A percentile compares a stretch with the other conserved stretches of the same genome.
Evolutionary conservation across 305 asterid species (phyloP).

Genomic region (Fraxinus greggii): DNA sequence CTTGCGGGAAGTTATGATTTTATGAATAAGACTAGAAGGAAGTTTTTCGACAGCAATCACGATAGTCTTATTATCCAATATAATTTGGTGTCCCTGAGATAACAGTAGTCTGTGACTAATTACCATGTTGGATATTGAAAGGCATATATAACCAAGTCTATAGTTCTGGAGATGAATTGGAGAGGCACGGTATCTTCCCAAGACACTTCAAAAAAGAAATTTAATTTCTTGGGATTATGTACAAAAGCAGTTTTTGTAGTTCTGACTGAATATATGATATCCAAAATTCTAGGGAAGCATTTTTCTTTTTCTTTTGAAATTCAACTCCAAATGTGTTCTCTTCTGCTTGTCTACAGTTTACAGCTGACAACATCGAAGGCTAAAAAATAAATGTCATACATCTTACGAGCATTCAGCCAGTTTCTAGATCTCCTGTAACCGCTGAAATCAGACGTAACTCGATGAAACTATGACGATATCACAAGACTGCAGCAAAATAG

Average conservation of each 20-base stretch:
- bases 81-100: not conserved
- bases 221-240: no score
- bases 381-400: constrained; percentile 60
- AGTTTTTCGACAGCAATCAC: no score
- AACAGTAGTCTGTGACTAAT: no score
- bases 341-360: constrained; percentile 37
- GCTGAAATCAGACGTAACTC: constrained; percentile 74
- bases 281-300: no score
- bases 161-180: no score
- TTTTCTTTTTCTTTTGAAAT: no score
- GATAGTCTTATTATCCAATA: no score
- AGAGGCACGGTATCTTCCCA: not conserved
- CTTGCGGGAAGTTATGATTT: constrained; percentile 86
- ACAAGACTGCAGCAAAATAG: constrained; percentile 26
- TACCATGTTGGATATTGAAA: no score
- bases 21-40: constrained; percentile 29
- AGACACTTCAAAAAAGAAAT: not conserved
- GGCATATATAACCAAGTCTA: no score
- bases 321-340: no score
- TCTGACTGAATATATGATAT: no score
- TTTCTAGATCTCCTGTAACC: constrained; percentile 72
- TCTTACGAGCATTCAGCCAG: constrained; percentile 83
- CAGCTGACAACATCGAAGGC: constrained; percentile 70
- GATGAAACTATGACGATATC: not conserved
- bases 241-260: no score